Conservation (phyloP, 208 protist species). For the Acanthamoeba castellanii region DNA sequence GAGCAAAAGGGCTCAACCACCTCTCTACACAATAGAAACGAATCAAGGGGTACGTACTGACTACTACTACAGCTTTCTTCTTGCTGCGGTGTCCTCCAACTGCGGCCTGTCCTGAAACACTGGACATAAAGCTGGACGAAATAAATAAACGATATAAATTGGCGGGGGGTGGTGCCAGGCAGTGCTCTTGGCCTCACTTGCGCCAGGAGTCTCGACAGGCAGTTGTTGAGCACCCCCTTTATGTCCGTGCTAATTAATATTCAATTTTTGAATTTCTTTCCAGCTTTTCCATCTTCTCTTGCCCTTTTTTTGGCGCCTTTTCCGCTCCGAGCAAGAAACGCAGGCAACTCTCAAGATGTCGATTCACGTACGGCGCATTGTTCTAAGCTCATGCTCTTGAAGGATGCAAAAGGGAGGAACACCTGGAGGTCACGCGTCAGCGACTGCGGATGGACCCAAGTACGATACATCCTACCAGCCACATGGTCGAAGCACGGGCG, state of each 20-base stretch:
- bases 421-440: too few species aligned
- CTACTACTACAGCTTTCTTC: background rate
- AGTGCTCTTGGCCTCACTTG: background rate
- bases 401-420: too few species aligned
- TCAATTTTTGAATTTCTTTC: background rate
- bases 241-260: background rate
- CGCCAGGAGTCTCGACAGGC: background rate
- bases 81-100: background rate
- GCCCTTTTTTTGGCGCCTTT: background rate
- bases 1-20: background rate
- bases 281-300: background rate
- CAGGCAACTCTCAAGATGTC: too few species aligned
- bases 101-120: background rate
- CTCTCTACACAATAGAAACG: background rate
- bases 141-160: too few species aligned
- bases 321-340: too few species aligned
- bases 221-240: background rate
- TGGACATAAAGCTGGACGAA: background rate
- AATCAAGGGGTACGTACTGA: slow-evolving; percentile 12
- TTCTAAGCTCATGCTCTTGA: too few species aligned
- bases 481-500: background rate
- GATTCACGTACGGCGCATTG: too few species aligned
- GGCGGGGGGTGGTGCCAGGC: background rate
- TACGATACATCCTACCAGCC: slow-evolving; percentile 3
- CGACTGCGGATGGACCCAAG: background rate